Evolutionary conservation across 2,329 filamentous ascomycete species (phyloP), one percentile per base, ranked within the genome.

Genomic region (Gnomoniopsis smithogilvyi): DNA sequence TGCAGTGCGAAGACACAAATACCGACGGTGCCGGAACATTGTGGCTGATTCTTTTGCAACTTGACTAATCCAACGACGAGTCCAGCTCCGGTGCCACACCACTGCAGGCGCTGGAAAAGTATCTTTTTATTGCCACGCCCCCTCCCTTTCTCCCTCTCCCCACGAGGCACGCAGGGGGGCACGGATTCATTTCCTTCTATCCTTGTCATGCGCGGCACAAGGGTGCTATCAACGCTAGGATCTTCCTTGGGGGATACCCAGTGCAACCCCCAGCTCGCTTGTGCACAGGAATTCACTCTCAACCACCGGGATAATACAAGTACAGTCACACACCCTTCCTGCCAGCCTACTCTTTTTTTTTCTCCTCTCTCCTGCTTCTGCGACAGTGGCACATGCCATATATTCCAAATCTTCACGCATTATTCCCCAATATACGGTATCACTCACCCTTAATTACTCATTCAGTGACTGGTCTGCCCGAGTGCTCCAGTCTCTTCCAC

Each of bases 401-500:
- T 17, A 38, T n/a, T n/a, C 11, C 30, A 41, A 33, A 38, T 64
- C 43, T 36, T 54, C 24, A 41, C 34, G 24, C 22, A 36, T 22
- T 36, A 60, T 34, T 43, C 51, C 47, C 64, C 64, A 57, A 62
- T 61, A 59, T 56, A 51, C 56, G 54, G 24, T 49, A 6, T 47
- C 24, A 33, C 41, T 47, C 24, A 33, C 41, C 54, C 34, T 24
- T 60, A 8, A 30, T 54, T 51, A 48, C 30, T 36, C 41, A 59
- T 57, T 26, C 60, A 63, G 56, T 67, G 38, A 56, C 72, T 76
- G 73, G 74, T 72, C 67, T 64, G 48, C 56, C 52, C 61, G 70
- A 72, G 69, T 62, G 56, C 68, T 75, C 75, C 73, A 74, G 74
- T 66, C 56, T 38, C 45, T 74, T 74, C 73, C 65, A 73, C 68